A percentile compares a stretch with the other conserved stretches of the same genome.
These are phyloP conservation scores for Neoboletus subvelutipes DNA, from an alignment of 768 basidiomycete genomes.

Conservation along the genomic window DNA sequence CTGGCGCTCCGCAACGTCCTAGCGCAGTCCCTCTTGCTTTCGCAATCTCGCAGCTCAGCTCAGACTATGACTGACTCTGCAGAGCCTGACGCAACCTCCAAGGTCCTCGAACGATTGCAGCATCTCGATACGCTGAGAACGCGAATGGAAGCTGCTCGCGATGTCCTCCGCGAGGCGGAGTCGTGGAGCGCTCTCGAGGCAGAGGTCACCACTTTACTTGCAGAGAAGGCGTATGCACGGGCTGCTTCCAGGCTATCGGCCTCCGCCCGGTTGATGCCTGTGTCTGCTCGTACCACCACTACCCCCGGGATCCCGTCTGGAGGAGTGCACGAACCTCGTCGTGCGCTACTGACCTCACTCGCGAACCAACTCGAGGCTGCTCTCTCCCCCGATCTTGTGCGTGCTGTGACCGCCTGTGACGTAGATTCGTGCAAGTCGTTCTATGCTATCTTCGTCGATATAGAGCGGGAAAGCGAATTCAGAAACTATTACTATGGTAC, in stretches of 20 bases:
- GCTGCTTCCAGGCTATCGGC: slow-evolving; percentile 92
- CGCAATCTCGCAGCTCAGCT: slow-evolving; percentile 7
- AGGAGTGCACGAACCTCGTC: slow-evolving; percentile 68
- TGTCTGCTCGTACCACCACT: slow-evolving; percentile 90
- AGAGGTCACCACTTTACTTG: slow-evolving; percentile 84
- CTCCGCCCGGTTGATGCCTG: slow-evolving; percentile 84
- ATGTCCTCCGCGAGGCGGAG: slow-evolving; percentile 92
- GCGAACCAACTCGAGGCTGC: slow-evolving; percentile 96
- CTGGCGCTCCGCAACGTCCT: slow-evolving; percentile 70
- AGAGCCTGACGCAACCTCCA: slow-evolving; percentile 49
- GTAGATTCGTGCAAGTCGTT: slow-evolving; percentile 71
- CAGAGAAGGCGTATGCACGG: slow-evolving; percentile 76
- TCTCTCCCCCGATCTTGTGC: slow-evolving; percentile 85
- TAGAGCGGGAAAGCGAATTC: slow-evolving; percentile 91
- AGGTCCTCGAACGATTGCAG: slow-evolving; percentile 73
- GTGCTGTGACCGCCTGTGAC: slow-evolving; percentile 81
- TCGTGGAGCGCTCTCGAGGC: slow-evolving; percentile 94
- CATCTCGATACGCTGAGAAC: slow-evolving; percentile 80
- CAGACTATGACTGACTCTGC: not conserved
- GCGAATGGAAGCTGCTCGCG: slow-evolving; percentile 85
- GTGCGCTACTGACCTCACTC: slow-evolving; percentile 83
- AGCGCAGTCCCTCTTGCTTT: slow-evolving; percentile 46
- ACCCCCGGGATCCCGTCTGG: slow-evolving; percentile 10
- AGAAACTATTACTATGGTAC: slow-evolving; percentile 93
- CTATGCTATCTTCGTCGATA: slow-evolving; percentile 84